These are phyloP conservation scores for Rhizomucor miehei DNA, from an alignment of 371 early-diverging fungal species.

Conservation along the genomic window DNA sequence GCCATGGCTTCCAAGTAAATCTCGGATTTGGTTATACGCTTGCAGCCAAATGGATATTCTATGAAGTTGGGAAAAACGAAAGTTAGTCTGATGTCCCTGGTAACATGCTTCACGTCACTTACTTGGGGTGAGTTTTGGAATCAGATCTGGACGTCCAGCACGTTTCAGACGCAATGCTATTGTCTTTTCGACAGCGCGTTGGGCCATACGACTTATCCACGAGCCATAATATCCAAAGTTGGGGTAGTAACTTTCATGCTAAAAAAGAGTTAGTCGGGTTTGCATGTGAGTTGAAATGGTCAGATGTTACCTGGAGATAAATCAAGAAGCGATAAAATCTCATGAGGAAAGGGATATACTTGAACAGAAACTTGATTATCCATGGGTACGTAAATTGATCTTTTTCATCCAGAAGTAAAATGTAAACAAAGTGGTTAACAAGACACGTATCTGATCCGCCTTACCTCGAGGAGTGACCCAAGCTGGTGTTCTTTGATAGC, in stretches of 20 bases:
- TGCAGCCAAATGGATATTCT: slow-evolving; percentile 22
- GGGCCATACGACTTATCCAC: not conserved
- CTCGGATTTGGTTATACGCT: slow-evolving; percentile 51
- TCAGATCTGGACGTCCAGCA: slow-evolving; percentile 20
- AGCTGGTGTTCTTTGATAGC: slow-evolving; percentile 57
- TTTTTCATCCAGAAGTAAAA: not conserved
- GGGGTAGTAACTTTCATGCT: slow-evolving; percentile 17
- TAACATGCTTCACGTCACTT: not conserved
- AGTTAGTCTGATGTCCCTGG: too few species aligned
- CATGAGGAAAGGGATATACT: slow-evolving; percentile 18
- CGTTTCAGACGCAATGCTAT: slow-evolving; percentile 11
- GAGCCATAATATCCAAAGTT: slow-evolving; percentile 12
- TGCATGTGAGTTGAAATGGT: not conserved
- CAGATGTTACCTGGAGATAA: slow-evolving; percentile 10
- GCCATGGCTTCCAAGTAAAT: slow-evolving; percentile 47
- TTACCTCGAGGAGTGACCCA: slow-evolving; percentile 41
- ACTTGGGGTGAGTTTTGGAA: slow-evolving; percentile 18
- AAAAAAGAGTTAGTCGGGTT: not conserved
- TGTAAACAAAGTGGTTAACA: not conserved
- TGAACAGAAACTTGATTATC: slow-evolving; percentile 11
- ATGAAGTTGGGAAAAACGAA: not conserved
- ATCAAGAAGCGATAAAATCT: slow-evolving; percentile 16
- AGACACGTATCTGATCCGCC: slow-evolving; percentile 30
- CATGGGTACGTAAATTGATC: slow-evolving; percentile 10
- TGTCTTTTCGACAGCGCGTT: not conserved